A percentile compares a stretch with the other conserved stretches of the same genome.
Evolutionary conservation across 495 filamentous ascomycete species (phyloP).

Genomic region (Parathielavia hyrcaniae): DNA sequence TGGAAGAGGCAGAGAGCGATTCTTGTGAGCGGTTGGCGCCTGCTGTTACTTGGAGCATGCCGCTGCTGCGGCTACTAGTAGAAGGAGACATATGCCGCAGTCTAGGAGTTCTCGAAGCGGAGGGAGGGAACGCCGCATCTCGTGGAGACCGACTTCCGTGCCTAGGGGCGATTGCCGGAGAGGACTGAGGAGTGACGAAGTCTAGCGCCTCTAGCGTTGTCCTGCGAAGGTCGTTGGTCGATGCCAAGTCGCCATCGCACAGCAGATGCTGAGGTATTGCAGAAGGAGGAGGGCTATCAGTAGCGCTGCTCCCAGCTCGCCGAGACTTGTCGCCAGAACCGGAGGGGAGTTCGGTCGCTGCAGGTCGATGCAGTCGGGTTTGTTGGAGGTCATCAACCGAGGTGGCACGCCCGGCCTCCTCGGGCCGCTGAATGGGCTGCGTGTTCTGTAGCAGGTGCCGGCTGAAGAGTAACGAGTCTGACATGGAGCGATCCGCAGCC

Average conservation of each 20-base stretch:
- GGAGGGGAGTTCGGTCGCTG: constrained; percentile 16
- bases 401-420: constrained; percentile 14
- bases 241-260: constrained; percentile 1
- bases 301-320: constrained; percentile 29
- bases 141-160: constrained; percentile 16
- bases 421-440: constrained; percentile 6
- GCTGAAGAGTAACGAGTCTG: constrained; percentile 27
- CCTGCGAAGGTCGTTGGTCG: constrained; percentile 9
- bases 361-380: constrained; percentile 24
- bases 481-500: constrained; percentile 29
- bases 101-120: constrained; percentile 32
- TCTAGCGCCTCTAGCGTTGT: constrained; percentile 14
- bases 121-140: constrained; percentile 28
- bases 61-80: constrained; percentile 21
- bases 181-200: neutral
- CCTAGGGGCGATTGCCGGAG: neutral
- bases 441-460: constrained; percentile 9
- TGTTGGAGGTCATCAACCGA: constrained; percentile 26
- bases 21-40: constrained; percentile 20
- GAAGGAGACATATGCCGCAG: constrained; percentile 26
- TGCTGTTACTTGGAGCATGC: constrained; percentile 20
- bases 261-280: constrained; percentile 2
- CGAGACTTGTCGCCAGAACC: constrained; percentile 1
- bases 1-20: neutral
- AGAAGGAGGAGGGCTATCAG: constrained; percentile 6